Evolutionary conservation across 352 stramenopile species (phyloP).

Genomic region (Peronosclerospora sorghi): DNA sequence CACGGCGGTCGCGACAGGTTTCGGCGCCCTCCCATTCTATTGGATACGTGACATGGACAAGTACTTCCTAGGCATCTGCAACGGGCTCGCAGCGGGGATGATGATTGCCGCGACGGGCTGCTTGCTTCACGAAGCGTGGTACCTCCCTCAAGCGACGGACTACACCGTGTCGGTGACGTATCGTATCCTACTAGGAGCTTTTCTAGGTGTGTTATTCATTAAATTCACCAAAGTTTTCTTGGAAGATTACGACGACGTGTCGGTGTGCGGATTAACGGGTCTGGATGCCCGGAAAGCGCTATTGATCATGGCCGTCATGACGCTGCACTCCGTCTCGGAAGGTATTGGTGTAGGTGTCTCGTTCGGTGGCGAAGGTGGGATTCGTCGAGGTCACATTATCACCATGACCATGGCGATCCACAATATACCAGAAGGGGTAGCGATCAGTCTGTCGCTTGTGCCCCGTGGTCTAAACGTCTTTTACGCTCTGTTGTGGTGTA

Average conservation of each 20-base stretch:
- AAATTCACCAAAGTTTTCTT: slow-evolving; percentile 91
- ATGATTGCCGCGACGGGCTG: slow-evolving; percentile 95
- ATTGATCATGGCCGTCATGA: slow-evolving; percentile 98
- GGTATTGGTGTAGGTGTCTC: slow-evolving; percentile 95
- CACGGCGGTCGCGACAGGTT: slow-evolving; percentile 90
- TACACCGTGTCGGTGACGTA: slow-evolving; percentile 61
- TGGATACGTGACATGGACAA: slow-evolving; percentile 89
- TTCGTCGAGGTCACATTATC: slow-evolving; percentile 93
- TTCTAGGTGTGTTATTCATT: slow-evolving; percentile 94
- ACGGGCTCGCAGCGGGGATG: slow-evolving; percentile 94
- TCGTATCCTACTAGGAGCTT: slow-evolving; percentile 80
- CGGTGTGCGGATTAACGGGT: slow-evolving; percentile 66
- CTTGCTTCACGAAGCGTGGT: slow-evolving; percentile 90
- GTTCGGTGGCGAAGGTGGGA: slow-evolving; percentile 89
- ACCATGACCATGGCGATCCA: slow-evolving; percentile 96
- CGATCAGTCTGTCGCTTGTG: slow-evolving; percentile 91
- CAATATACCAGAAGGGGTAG: slow-evolving; percentile 97
- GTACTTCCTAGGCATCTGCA: slow-evolving; percentile 92
- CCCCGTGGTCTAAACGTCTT: slow-evolving; percentile 86
- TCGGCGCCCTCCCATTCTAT: slow-evolving; percentile 92
- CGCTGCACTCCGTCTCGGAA: slow-evolving; percentile 96
- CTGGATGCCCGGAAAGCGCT: slow-evolving; percentile 88
- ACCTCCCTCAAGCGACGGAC: slow-evolving; percentile 56
- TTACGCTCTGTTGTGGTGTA: slow-evolving; percentile 82
- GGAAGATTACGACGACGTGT: slow-evolving; percentile 91